These are phyloP conservation scores for Aschersonia sp. DNA, from an alignment of 2,329 filamentous ascomycete genomes.

Conservation along the genomic window DNA sequence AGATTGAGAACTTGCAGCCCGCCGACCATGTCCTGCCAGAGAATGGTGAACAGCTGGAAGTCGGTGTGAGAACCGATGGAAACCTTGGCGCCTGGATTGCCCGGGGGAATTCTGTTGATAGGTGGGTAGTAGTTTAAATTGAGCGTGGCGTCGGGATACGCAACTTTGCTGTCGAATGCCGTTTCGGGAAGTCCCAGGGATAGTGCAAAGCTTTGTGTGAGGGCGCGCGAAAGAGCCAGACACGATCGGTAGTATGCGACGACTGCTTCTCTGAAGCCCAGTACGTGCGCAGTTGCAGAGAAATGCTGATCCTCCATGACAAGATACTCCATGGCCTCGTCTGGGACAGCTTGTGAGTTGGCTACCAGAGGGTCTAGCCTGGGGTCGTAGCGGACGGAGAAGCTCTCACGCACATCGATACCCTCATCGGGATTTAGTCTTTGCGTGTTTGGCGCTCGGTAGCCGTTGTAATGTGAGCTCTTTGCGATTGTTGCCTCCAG, in stretches of 20 bases:
- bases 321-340: conserved; percentile 25
- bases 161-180: conserved; percentile 39
- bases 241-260: conserved; percentile 32
- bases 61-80: conserved; percentile 38
- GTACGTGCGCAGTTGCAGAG: conserved; percentile 30
- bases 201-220: conserved; percentile 39
- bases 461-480: conserved; percentile 33
- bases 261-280: conserved; percentile 30
- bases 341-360: conserved; percentile 25
- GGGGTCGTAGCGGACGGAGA: conserved; percentile 37
- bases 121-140: conserved; percentile 26
- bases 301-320: conserved; percentile 28
- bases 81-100: conserved; percentile 9
- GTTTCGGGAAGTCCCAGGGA: conserved; percentile 36
- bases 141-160: conserved; percentile 30
- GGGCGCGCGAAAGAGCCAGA: conserved; percentile 32
- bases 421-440: conserved; percentile 35
- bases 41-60: conserved; percentile 34
- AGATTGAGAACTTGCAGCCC: conserved; percentile 28
- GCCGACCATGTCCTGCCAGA: conserved; percentile 26
- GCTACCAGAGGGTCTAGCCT: conserved; percentile 31
- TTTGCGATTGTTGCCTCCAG: conserved; percentile 17
- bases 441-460: conserved; percentile 22
- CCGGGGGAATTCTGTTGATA: conserved; percentile 1
- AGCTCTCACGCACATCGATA: conserved; percentile 35